Evolutionary conservation across 2,329 filamentous ascomycete species (phyloP).

Genomic region (Annulohypoxylon truncatum): DNA sequence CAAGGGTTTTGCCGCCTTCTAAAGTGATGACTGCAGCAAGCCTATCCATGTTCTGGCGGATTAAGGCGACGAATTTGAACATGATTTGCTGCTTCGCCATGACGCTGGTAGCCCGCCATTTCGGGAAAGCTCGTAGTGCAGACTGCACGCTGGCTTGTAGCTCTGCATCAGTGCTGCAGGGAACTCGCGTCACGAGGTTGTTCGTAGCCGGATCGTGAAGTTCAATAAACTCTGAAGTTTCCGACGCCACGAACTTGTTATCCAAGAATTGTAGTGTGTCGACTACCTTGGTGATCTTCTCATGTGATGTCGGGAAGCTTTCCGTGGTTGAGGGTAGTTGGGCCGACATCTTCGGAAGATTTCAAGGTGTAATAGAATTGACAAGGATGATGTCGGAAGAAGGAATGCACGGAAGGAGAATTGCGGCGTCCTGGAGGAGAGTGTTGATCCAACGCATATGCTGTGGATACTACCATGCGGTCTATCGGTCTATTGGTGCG

Average conservation of each 20-base stretch:
- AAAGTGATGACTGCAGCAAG: slow-evolving; percentile 86
- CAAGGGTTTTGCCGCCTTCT: slow-evolving; percentile 90
- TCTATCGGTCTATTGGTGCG: background rate
- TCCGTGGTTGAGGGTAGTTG: slow-evolving; percentile 59
- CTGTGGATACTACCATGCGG: background rate
- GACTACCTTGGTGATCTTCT: slow-evolving; percentile 72
- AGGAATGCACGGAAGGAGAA: background rate
- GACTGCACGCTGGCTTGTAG: slow-evolving; percentile 80
- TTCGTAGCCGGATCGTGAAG: slow-evolving; percentile 86
- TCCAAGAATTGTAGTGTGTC: slow-evolving; percentile 86
- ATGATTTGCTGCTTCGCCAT: slow-evolving; percentile 84
- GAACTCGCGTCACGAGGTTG: slow-evolving; percentile 84
- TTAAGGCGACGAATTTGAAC: slow-evolving; percentile 85
- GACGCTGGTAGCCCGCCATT: slow-evolving; percentile 78
- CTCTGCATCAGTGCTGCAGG: slow-evolving; percentile 83
- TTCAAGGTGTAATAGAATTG: background rate
- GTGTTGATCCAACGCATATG: background rate
- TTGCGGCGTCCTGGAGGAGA: background rate
- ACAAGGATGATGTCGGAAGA: background rate
- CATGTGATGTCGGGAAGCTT: slow-evolving; percentile 77
- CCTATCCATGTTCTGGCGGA: slow-evolving; percentile 86
- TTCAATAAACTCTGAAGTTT: slow-evolving; percentile 79
- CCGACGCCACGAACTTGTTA: slow-evolving; percentile 80
- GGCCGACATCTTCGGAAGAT: background rate
- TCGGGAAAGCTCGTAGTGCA: slow-evolving; percentile 79